Conservation (phyloP, 768 basidiomycete species). For the Tulasnella sp. region DNA sequence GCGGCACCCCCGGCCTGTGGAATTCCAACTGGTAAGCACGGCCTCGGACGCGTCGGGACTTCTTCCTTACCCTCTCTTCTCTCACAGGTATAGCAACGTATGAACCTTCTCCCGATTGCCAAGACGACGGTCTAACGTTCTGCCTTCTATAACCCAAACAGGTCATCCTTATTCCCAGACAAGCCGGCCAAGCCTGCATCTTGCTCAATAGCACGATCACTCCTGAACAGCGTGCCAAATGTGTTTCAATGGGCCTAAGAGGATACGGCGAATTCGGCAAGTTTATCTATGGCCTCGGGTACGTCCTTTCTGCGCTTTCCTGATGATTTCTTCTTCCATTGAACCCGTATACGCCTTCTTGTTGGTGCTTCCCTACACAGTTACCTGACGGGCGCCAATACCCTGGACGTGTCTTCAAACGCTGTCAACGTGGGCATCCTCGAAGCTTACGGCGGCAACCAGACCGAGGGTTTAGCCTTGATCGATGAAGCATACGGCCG, state of each 20-base stretch:
- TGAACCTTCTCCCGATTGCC: background rate
- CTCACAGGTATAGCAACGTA: conserved; percentile 1
- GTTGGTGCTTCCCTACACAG: too few relatives aligned
- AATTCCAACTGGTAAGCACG: conserved; percentile 51
- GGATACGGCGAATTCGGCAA: conserved; percentile 38
- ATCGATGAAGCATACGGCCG: conserved; percentile 38
- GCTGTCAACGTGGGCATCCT: conserved; percentile 4
- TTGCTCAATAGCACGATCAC: conserved; percentile 34
- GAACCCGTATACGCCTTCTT: too few relatives aligned
- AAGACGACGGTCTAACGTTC: background rate
- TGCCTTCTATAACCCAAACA: conserved; percentile 21
- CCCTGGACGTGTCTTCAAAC: conserved; percentile 14
- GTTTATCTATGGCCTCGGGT: conserved; percentile 35
- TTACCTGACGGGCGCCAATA: conserved; percentile 16
- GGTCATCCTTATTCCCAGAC: conserved; percentile 48
- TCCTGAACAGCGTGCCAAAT: conserved; percentile 24
- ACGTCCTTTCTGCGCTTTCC: conserved; percentile 48
- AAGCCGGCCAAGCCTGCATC: conserved; percentile 46
- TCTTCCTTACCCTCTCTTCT: background rate
- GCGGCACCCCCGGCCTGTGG: conserved; percentile 14
- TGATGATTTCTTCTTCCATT: conserved; percentile 34
- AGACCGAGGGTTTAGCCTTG: conserved; percentile 28
- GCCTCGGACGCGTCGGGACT: background rate
- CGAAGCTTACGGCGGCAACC: conserved; percentile 13
- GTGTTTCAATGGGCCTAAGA: conserved; percentile 39